Conservation (phyloP, 2,329 filamentous ascomycete species). For the Verruconis gallopava region DNA sequence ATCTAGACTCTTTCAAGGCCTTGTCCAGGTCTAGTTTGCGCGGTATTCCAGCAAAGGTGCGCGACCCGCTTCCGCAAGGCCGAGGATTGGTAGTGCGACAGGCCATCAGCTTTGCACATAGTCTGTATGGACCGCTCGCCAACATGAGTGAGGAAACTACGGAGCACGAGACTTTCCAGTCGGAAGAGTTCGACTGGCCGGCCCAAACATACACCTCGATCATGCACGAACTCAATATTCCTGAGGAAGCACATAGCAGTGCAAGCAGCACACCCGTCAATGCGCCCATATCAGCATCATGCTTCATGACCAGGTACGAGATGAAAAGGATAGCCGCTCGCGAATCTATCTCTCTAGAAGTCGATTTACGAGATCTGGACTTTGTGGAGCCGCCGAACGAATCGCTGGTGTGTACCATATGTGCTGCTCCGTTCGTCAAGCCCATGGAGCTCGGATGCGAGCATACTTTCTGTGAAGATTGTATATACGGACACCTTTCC, state of each 20-base stretch:
- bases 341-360: conserved; percentile 8
- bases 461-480: conserved; percentile 50
- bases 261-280: neutral
- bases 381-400: conserved; percentile 41
- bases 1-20: too few relatives aligned
- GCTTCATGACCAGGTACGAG: neutral
- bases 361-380: conserved; percentile 46
- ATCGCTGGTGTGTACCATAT: conserved; percentile 52
- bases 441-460: conserved; percentile 47
- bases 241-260: neutral
- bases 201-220: neutral
- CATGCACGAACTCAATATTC: neutral
- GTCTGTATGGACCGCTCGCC: neutral
- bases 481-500: conserved; percentile 27
- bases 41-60: too few relatives aligned
- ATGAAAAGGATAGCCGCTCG: neutral
- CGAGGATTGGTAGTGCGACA: too few relatives aligned
- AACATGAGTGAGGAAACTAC: neutral
- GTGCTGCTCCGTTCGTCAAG: conserved; percentile 47
- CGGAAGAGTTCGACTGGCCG: neutral
- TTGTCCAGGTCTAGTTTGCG: too few relatives aligned
- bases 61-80: too few relatives aligned
- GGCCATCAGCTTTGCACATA: too few relatives aligned
- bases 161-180: neutral
- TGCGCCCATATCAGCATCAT: neutral